Percentiles rank a stretch among this genome's conserved stretches.
Conservation (phyloP, 345 rosid species). For the Salix koriyanagi region DNA sequence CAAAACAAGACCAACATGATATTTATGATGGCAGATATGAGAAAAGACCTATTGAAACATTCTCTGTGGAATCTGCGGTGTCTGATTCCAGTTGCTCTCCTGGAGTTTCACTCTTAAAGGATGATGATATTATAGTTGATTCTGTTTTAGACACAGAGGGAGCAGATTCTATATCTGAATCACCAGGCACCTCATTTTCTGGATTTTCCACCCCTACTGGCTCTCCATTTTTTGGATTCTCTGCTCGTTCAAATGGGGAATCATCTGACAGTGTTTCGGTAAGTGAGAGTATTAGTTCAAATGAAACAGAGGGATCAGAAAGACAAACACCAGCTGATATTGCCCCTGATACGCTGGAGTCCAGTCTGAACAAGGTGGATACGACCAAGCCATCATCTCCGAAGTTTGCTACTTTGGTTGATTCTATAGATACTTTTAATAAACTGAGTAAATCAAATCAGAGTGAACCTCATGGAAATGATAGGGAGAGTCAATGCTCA, state of each 20-base stretch:
- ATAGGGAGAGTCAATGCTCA: constrained; percentile 24
- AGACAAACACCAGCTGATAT: constrained; percentile 31
- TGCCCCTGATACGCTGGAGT: constrained; percentile 32
- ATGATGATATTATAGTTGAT: constrained; percentile 39
- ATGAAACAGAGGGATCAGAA: constrained; percentile 54
- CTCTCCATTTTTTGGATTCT: constrained; percentile 70
- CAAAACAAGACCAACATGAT: constrained; percentile 26
- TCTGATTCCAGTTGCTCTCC: constrained; percentile 31
- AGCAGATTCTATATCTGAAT: constrained; percentile 42
- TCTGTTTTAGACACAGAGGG: constrained; percentile 41
- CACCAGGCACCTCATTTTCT: constrained; percentile 61
- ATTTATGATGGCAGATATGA: constrained; percentile 18
- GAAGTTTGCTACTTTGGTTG: constrained; percentile 64
- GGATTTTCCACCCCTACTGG: constrained; percentile 63
- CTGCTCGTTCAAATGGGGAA: constrained; percentile 46
- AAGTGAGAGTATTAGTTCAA: constrained; percentile 58
- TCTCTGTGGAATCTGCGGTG: constrained; percentile 24
- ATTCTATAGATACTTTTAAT: constrained; percentile 45
- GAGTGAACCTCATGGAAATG: constrained; percentile 26
- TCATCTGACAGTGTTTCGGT: constrained; percentile 72
- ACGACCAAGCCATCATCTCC: constrained; percentile 53
- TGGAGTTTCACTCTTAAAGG: constrained; percentile 31
- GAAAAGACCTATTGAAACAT: constrained; percentile 31
- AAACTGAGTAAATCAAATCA: constrained; percentile 23
- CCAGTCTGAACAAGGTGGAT: constrained; percentile 33